Percentiles rank a stretch among this genome's conserved stretches.
Evolutionary conservation across 257 asterid species (phyloP).

Genomic region (Nicotiana otophora): DNA sequence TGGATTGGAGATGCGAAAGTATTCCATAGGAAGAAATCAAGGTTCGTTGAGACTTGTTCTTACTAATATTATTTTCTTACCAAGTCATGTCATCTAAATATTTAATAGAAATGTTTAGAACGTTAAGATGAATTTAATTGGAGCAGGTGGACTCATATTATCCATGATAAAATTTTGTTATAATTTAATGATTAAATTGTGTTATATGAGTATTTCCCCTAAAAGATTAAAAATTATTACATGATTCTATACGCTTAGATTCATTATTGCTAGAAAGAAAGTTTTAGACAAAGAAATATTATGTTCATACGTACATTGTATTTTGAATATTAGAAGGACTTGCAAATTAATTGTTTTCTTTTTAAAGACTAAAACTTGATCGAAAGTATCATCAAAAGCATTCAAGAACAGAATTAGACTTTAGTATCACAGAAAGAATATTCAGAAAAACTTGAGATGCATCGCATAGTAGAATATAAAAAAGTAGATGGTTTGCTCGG

Average conservation of each 20-base stretch:
- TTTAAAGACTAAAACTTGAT: not conserved
- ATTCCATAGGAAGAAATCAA: no score
- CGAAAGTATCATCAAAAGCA: not conserved
- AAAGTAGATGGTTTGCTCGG: no score
- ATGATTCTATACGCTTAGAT: not conserved
- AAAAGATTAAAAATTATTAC: not conserved
- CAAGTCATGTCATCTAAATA: not conserved
- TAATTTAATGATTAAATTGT: no score
- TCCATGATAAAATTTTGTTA: not conserved
- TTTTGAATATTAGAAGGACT: no score
- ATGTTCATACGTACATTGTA: not conserved
- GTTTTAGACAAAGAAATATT: not conserved
- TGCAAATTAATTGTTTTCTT: not conserved
- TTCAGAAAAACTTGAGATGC: not conserved
- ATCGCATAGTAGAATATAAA: no score
- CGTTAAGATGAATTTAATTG: not conserved
- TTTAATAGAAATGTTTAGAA: no score
- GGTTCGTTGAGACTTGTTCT: no score
- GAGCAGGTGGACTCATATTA: not conserved
- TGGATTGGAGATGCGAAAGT: no score
- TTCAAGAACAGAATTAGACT: not conserved
- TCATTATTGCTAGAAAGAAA: not conserved
- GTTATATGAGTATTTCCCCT: not conserved
- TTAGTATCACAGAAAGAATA: no score
- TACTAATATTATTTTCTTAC: no score